Evolutionary conservation across 208 protist species (phyloP).

Genomic region (Phytomonas sp.): DNA sequence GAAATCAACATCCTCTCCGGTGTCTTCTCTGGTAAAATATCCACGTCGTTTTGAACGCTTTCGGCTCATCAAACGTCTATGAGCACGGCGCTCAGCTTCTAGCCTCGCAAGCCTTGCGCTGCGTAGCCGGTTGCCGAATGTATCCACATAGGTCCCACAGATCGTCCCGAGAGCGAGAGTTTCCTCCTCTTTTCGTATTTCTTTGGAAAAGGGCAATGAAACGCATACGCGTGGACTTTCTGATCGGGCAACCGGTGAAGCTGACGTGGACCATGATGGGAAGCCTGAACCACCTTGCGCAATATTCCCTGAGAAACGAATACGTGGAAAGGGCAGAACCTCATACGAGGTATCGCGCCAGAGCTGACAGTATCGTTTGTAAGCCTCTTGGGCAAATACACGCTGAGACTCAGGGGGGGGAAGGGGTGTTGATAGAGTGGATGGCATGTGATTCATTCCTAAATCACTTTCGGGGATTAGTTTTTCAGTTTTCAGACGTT

Average conservation of each 20-base stretch:
- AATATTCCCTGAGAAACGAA: neutral
- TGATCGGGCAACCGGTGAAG: conserved; percentile 7
- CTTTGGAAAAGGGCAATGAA: conserved; percentile 30
- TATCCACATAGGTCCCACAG: conserved; percentile 38
- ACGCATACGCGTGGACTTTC: conserved; percentile 16
- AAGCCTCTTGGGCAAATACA: conserved; percentile 14
- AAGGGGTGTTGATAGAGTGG: neutral
- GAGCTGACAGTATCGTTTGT: conserved; percentile 23
- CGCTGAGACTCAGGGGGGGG: neutral
- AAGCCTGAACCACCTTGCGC: neutral
- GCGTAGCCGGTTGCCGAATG: conserved; percentile 63
- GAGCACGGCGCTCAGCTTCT: conserved; percentile 30
- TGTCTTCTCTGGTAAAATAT: conserved; percentile 49
- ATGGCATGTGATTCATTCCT: neutral
- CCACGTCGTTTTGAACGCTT: conserved; percentile 35
- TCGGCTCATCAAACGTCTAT: conserved; percentile 25
- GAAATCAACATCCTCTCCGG: conserved; percentile 5
- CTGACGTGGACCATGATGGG: neutral
- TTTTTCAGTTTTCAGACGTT: conserved; percentile 11
- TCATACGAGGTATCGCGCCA: conserved; percentile 19
- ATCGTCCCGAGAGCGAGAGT: conserved; percentile 24
- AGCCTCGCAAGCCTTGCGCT: conserved; percentile 65
- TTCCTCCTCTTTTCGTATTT: conserved; percentile 30
- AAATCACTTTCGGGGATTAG: neutral
- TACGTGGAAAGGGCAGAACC: neutral